Conservation (phyloP, 495 filamentous ascomycete genomes). For the Delitschia confertaspora region DNA sequence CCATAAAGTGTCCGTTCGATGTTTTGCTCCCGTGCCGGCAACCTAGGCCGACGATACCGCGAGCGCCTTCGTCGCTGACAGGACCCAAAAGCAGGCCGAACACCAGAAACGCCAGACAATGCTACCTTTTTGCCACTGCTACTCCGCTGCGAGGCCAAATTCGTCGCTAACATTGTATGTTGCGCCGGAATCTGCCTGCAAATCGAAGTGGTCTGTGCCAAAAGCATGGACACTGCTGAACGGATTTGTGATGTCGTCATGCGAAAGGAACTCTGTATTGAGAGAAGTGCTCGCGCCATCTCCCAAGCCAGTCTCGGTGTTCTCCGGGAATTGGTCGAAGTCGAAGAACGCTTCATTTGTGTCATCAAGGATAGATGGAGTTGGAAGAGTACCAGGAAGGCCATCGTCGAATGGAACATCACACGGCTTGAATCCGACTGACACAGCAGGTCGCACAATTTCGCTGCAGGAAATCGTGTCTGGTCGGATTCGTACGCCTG, state of each 20-base stretch:
- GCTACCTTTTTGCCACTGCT: slow-evolving; percentile 18
- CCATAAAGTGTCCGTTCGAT: too few relatives aligned
- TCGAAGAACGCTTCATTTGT: slow-evolving; percentile 24
- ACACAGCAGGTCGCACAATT: slow-evolving; percentile 99
- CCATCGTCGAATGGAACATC: slow-evolving; percentile 10
- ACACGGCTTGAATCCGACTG: slow-evolving; percentile 45
- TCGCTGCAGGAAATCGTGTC: slow-evolving; percentile 99
- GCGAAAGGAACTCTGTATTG: not conserved
- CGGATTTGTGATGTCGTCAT: slow-evolving; percentile 23
- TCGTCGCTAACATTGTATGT: slow-evolving; percentile 85
- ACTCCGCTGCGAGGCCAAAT: slow-evolving; percentile 65
- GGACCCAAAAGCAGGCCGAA: not conserved
- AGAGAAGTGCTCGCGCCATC: not conserved
- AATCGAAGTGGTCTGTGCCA: slow-evolving; percentile 53
- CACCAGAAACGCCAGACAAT: not conserved
- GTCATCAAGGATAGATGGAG: slow-evolving; percentile 13
- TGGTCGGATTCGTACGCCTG: slow-evolving; percentile 71
- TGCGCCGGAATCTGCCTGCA: slow-evolving; percentile 89
- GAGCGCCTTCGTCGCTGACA: not conserved
- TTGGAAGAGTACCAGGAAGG: slow-evolving; percentile 23
- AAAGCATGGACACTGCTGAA: slow-evolving; percentile 35
- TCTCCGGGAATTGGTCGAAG: slow-evolving; percentile 21
- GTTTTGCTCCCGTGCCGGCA: not conserved
- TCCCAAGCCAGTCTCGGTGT: slow-evolving; percentile 8
- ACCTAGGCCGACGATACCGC: not conserved